Percentiles rank a stretch among this genome's conserved stretches.
Evolutionary conservation across 1,139 yeast species (phyloP).

Genomic region (Geotrichum histeridarum): DNA sequence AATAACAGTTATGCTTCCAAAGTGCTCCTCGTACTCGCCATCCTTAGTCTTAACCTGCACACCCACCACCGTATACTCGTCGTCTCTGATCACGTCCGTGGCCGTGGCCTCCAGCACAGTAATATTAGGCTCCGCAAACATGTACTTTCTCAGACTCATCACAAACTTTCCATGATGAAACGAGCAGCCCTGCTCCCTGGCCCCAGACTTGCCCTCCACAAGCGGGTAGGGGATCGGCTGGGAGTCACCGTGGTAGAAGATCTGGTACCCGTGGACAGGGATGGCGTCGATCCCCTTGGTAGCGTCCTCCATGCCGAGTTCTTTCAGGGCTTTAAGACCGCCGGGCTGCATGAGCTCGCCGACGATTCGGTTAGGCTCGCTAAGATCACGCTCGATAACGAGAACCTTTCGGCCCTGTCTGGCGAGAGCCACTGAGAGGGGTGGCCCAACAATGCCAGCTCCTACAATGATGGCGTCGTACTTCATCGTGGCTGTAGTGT

Average conservation of each 20-base stretch:
- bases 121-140: slow-evolving; percentile 54
- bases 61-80: slow-evolving; percentile 56
- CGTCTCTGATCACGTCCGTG: slow-evolving; percentile 52
- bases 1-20: slow-evolving; percentile 63
- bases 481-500: not conserved
- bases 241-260: slow-evolving; percentile 55
- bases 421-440: slow-evolving; percentile 84
- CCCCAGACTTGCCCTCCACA: slow-evolving; percentile 13
- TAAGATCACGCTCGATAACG: slow-evolving; percentile 74
- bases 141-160: slow-evolving; percentile 69
- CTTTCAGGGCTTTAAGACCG: slow-evolving; percentile 74
- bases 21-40: slow-evolving; percentile 34
- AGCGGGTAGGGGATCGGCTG: slow-evolving; percentile 66
- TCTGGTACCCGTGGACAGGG: slow-evolving; percentile 73
- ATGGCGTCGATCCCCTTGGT: slow-evolving; percentile 78
- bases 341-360: slow-evolving; percentile 97
- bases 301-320: slow-evolving; percentile 76
- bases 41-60: slow-evolving; percentile 41
- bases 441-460: slow-evolving; percentile 95
- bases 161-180: slow-evolving; percentile 92
- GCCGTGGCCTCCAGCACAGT: slow-evolving; percentile 81
- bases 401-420: slow-evolving; percentile 76
- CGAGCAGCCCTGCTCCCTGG: slow-evolving; percentile 57
- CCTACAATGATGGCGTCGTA: slow-evolving; percentile 74
- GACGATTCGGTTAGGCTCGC: slow-evolving; percentile 89